A percentile compares a stretch with the other conserved stretches of the same genome.
Conservation (phyloP, 2,329 filamentous ascomycete species). For the Phialophora macrospora region DNA sequence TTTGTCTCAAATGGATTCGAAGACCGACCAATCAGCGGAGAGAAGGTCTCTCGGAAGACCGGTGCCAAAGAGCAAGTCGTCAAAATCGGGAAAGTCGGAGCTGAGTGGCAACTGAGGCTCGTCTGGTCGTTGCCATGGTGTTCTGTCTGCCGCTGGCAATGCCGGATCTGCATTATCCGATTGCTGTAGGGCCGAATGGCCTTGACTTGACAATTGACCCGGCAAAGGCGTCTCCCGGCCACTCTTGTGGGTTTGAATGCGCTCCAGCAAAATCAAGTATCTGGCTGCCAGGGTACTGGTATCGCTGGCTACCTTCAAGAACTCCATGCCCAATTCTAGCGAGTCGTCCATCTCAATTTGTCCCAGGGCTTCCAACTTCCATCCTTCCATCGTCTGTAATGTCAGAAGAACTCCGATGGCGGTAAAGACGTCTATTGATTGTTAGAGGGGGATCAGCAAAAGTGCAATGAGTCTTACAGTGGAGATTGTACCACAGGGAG, state of each 20-base stretch:
- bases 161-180: neutral
- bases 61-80: constrained; percentile 17
- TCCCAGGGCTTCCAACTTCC: neutral
- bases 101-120: neutral
- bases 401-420: neutral
- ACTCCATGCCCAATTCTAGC: neutral
- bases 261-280: constrained; percentile 18
- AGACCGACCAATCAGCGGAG: constrained; percentile 12
- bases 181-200: neutral
- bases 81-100: constrained; percentile 9
- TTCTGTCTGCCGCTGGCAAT: neutral
- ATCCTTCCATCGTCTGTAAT: neutral
- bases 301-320: neutral
- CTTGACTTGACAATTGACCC: neutral
- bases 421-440: neutral
- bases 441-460: neutral
- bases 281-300: constrained; percentile 5
- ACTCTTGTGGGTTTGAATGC: constrained; percentile 14
- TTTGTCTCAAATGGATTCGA: constrained; percentile 7
- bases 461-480: constrained; percentile 12
- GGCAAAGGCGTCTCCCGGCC: constrained; percentile 12
- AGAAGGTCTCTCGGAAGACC: constrained; percentile 15
- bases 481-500: constrained; percentile 18
- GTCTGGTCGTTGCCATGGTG: neutral
- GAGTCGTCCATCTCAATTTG: neutral